Percentiles rank a stretch among this genome's conserved stretches.
phyloP scores from a whole-genome alignment of 495 filamentous ascomycete genomes.

The Penicillium bialowiezense region DNA sequence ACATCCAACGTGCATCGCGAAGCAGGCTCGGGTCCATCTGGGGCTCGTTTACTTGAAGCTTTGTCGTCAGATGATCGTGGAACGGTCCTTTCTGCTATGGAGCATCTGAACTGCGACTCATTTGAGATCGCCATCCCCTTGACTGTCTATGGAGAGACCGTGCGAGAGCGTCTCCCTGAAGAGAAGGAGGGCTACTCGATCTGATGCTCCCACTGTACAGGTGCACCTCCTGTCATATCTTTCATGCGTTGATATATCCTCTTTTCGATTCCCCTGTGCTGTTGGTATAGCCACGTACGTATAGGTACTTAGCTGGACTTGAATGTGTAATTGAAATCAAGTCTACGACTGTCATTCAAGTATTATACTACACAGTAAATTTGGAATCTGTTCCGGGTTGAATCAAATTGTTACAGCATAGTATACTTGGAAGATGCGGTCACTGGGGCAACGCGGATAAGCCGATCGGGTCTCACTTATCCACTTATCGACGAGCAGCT shows the following conservation, averaged over 20 bases:
- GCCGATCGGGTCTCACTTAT: slow-evolving; percentile 7
- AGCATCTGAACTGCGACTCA: slow-evolving; percentile 76
- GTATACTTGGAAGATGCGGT: slow-evolving; percentile 3
- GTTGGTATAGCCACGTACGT: background rate
- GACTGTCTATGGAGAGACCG: slow-evolving; percentile 73
- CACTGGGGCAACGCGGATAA: slow-evolving; percentile 22
- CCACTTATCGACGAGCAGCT: slow-evolving; percentile 10
- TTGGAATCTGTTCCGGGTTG: too few species aligned
- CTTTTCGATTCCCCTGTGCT: slow-evolving; percentile 14
- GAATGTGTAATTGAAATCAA: slow-evolving; percentile 6
- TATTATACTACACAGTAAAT: too few species aligned
- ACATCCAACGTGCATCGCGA: slow-evolving; percentile 49
- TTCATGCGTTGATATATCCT: slow-evolving; percentile 8
- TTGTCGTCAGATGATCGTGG: slow-evolving; percentile 73
- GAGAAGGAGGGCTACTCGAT: slow-evolving; percentile 48
- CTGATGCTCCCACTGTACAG: slow-evolving; percentile 16
- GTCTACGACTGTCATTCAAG: background rate
- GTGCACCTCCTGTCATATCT: slow-evolving; percentile 2
- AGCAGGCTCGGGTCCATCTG: slow-evolving; percentile 30
- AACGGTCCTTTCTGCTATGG: slow-evolving; percentile 64
- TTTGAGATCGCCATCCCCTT: slow-evolving; percentile 87
- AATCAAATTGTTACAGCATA: too few species aligned
- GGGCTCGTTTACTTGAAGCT: slow-evolving; percentile 45
- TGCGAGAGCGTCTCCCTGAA: slow-evolving; percentile 40
- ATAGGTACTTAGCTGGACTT: background rate